Evolutionary conservation across 139 green algal species (phyloP).

Genomic region (Eudorina sp.): DNA sequence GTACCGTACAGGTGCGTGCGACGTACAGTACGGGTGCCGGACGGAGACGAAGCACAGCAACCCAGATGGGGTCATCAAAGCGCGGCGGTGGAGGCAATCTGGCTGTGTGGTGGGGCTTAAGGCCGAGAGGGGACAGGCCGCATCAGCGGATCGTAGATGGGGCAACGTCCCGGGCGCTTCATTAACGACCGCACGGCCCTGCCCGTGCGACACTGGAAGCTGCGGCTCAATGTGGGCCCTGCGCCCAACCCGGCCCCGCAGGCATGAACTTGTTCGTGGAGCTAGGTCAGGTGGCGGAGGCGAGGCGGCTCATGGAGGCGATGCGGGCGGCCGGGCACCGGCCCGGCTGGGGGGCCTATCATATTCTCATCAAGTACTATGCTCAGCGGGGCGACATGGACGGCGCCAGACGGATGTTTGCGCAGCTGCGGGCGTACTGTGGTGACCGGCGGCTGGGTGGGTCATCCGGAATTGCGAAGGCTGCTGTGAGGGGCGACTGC

Average conservation of each 20-base stretch:
- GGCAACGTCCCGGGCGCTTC: no score
- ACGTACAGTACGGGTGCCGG: neutral
- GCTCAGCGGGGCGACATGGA: constrained; percentile 43
- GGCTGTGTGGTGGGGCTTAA: no score
- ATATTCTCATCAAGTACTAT: constrained; percentile 77
- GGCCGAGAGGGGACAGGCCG: no score
- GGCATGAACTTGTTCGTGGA: constrained; percentile 79
- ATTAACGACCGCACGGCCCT: no score
- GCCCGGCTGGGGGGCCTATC: constrained; percentile 68
- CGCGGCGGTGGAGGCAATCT: no score
- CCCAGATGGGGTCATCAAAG: no score
- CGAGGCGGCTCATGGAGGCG: constrained; percentile 63
- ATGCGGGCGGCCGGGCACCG: constrained; percentile 43
- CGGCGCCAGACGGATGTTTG: constrained; percentile 57
- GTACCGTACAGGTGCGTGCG: constrained; percentile 59
- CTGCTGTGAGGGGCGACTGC: neutral
- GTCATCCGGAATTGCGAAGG: neutral
- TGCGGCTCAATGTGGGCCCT: no score
- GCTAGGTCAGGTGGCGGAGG: constrained; percentile 62
- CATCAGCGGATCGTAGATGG: no score
- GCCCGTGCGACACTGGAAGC: no score
- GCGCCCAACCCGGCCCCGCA: constrained; percentile 20
- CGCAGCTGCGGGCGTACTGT: constrained; percentile 55
- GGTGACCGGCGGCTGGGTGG: constrained; percentile 39
- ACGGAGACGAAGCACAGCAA: no score